Evolutionary conservation across 1,139 yeast species (phyloP).

Genomic region (Arxiozyma heterogenica): DNA sequence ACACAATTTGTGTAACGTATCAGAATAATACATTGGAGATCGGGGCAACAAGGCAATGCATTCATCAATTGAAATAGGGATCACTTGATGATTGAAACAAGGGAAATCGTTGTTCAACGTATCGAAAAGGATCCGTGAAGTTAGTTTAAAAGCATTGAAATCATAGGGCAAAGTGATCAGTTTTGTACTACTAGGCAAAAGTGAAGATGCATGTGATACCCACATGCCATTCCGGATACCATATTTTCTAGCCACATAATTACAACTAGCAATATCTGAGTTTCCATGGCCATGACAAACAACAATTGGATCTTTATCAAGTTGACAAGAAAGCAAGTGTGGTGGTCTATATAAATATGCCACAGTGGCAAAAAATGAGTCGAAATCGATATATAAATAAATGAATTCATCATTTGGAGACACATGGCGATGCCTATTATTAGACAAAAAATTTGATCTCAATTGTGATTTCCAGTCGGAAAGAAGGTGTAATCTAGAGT

Average conservation of each 20-base stretch:
- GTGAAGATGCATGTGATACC: conserved; percentile 52
- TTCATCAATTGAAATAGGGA: conserved; percentile 89
- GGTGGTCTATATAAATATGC: conserved; percentile 46
- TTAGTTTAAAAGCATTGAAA: conserved; percentile 60
- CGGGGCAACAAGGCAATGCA: conserved; percentile 53
- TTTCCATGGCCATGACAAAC: conserved; percentile 69
- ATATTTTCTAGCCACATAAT: conserved; percentile 64
- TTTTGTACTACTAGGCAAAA: conserved; percentile 46
- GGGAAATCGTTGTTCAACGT: conserved; percentile 25
- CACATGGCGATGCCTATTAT: background rate
- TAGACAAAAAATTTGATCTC: conserved; percentile 41
- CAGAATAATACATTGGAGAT: conserved; percentile 4
- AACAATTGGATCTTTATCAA: conserved; percentile 57
- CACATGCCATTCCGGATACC: conserved; percentile 90
- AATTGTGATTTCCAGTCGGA: conserved; percentile 81
- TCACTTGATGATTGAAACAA: conserved; percentile 39
- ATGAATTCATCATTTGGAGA: conserved; percentile 19
- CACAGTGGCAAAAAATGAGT: conserved; percentile 86
- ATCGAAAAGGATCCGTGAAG: conserved; percentile 48
- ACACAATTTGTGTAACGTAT: conserved; percentile 16
- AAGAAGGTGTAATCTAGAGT: conserved; percentile 79
- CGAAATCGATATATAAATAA: conserved; percentile 81
- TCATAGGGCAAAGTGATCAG: conserved; percentile 59
- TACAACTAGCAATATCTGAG: conserved; percentile 82
- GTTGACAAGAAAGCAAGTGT: conserved; percentile 9